Base-by-base conservation (phyloP, 192 early-diverging fungal species). In the Radiomyces spectabilis region DNA sequence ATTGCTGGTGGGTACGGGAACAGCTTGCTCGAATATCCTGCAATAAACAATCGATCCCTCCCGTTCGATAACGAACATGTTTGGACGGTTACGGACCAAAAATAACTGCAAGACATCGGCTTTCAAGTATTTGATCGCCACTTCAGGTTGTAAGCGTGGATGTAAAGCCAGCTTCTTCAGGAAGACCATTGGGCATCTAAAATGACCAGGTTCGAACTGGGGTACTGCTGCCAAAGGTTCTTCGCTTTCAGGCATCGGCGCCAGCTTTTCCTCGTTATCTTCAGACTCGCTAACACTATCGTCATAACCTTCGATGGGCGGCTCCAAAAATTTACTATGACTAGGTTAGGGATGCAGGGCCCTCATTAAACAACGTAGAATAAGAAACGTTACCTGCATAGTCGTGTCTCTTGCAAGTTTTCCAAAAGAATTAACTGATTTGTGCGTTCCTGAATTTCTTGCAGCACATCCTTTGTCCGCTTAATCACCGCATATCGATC, bases 131-230 rank as follows among this genome's bases (percentile, higher is more conserved):
- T 74, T 87, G 6, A 85, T 54, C 4, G 86, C 88, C 39, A 80
- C 72, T n/a, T 71, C 63, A 2, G 86, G 76, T 26, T 69, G 72
- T 35, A 92, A 64, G 19, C 89, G 72, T 80, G 83, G 87, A 48
- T 91, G 88, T 6, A 92, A 46, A 1, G 83, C 76, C 55, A 90
- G 88, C 8, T 51, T 55, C 43, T 72, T 74, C 4, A 61, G 66
- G 50, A 78, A 86, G 8, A 89, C 77, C 5, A 80, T 34, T 3
- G 80, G 79, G 44, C 89, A 92, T 16, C 84, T 76, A 68, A 89
- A 87, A 43, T 85, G 78, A 1, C 83, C 85, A 13, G 68, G 71
- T 13, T 53, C 56, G 43, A 78, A 78, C 4, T 63, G 61, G 41
- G n/a, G n/a, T n/a, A n/a, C n/a, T n/a, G n/a, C n/a, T n/a, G n/a